Conservation (phyloP, 495 filamentous ascomycete genomes). For the Penicillium coprophilum region DNA sequence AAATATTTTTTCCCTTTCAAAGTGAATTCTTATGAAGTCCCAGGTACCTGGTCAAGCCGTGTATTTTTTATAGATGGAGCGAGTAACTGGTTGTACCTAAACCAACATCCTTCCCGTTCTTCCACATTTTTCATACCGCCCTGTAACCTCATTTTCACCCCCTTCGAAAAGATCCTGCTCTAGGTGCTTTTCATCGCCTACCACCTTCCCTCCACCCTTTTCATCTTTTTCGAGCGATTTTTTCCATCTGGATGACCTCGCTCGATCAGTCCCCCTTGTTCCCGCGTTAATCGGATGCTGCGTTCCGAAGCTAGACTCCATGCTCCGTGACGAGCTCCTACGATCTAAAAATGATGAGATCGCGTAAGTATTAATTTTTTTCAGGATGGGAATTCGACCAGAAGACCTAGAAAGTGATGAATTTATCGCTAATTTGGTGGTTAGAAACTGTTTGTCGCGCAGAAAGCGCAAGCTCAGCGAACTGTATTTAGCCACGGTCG, state of each 20-base stretch:
- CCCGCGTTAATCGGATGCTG: conserved; percentile 61
- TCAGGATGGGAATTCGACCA: conserved; percentile 15
- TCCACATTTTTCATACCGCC: conserved; percentile 28
- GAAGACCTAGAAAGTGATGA: conserved; percentile 11
- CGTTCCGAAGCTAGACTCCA: conserved; percentile 53
- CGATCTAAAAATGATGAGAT: conserved; percentile 62
- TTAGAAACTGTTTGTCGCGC: conserved; percentile 70
- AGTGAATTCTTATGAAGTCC: conserved; percentile 7
- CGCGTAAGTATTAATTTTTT: conserved; percentile 54
- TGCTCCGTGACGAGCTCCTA: conserved; percentile 58
- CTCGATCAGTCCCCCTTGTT: conserved; percentile 46
- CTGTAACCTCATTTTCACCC: conserved; percentile 39
- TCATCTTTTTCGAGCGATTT: conserved; percentile 55
- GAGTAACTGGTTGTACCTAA: conserved; percentile 16
- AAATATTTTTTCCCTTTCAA: neutral
- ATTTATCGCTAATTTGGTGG: conserved; percentile 39
- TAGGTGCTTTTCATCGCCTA: conserved; percentile 41
- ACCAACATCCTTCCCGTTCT: conserved; percentile 13
- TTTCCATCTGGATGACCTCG: conserved; percentile 52
- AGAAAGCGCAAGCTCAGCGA: conserved; percentile 83
- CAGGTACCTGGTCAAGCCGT: conserved; percentile 13
- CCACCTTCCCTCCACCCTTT: conserved; percentile 51
- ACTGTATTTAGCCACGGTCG: conserved; percentile 63
- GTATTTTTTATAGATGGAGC: conserved; percentile 13
- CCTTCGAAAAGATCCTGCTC: conserved; percentile 40